Conservation (phyloP, 768 basidiomycete species). For the Albatrellus ellisii region DNA sequence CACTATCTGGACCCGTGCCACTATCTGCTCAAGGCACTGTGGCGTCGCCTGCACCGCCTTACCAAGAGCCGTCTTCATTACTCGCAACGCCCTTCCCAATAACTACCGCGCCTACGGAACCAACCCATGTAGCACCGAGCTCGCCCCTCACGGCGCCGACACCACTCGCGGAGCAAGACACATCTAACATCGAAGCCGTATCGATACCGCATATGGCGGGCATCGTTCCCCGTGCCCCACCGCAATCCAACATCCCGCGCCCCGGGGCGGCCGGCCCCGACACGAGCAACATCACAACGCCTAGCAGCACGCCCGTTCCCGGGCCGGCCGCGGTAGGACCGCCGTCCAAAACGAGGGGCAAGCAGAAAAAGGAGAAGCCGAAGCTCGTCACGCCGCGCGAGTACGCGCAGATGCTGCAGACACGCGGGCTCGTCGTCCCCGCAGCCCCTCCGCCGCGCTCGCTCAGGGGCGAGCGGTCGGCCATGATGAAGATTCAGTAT, state of each 20-base stretch:
- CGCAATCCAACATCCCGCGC: neutral
- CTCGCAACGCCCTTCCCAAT: no score
- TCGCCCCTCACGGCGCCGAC: no score
- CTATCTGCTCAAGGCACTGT: no score
- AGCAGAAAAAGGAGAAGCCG: constrained; percentile 2
- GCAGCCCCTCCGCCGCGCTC: neutral
- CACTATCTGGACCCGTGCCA: no score
- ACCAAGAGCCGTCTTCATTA: no score
- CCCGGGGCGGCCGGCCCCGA: neutral
- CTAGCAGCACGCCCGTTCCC: neutral
- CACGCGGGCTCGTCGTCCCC: neutral
- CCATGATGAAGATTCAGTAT: neutral
- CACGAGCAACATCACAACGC: constrained; percentile 6
- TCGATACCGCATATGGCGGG: no score
- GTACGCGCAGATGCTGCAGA: constrained; percentile 7
- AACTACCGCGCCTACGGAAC: no score
- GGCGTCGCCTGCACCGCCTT: no score
- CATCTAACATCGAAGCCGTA: constrained; percentile 7
- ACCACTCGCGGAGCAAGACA: neutral
- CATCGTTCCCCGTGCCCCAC: neutral
- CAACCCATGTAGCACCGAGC: no score
- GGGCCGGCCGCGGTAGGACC: neutral
- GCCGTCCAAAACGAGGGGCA: neutral
- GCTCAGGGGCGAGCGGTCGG: neutral
- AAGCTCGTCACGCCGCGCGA: constrained; percentile 9